A percentile compares a stretch with the other conserved stretches of the same genome.
Evolutionary conservation across 1,139 yeast genomes (phyloP).

Genomic region (Diutina pseudorugosa): DNA sequence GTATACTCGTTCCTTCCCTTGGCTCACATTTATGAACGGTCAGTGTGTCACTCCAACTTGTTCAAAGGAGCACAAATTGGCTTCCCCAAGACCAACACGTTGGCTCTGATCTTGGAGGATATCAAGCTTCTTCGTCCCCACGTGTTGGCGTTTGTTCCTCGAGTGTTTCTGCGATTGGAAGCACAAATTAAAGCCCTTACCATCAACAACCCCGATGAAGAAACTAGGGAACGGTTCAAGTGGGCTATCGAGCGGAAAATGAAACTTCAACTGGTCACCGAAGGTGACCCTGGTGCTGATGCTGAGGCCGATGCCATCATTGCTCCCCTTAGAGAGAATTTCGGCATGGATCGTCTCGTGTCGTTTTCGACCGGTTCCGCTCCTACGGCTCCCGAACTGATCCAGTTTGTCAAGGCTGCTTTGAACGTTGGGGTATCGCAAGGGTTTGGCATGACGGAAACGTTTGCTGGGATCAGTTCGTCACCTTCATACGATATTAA

Average conservation of each 20-base stretch:
- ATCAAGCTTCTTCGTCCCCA: constrained; percentile 21
- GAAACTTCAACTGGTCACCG: neutral
- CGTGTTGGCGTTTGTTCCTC: constrained; percentile 12
- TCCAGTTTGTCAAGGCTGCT: constrained; percentile 27
- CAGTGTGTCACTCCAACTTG: constrained; percentile 15
- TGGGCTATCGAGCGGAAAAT: neutral
- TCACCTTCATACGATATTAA: constrained; percentile 20
- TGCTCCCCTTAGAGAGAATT: constrained; percentile 17
- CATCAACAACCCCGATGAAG: constrained; percentile 7
- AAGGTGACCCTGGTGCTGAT: neutral
- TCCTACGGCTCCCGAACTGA: constrained; percentile 29
- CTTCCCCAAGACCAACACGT: constrained; percentile 34
- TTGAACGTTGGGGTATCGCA: constrained; percentile 27
- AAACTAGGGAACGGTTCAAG: neutral
- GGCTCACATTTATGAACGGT: constrained; percentile 48
- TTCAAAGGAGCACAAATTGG: constrained; percentile 24
- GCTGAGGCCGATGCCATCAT: constrained; percentile 6
- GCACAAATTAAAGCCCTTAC: constrained; percentile 6
- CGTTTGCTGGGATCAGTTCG: constrained; percentile 29
- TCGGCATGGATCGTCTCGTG: constrained; percentile 23
- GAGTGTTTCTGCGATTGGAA: neutral
- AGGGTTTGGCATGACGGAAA: constrained; percentile 36
- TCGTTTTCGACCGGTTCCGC: constrained; percentile 29
- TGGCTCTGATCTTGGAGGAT: constrained; percentile 27
- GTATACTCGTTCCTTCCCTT: constrained; percentile 36